Evolutionary conservation across 768 basidiomycete genomes (phyloP).

Genomic region (Psilocybe tampanensis): DNA sequence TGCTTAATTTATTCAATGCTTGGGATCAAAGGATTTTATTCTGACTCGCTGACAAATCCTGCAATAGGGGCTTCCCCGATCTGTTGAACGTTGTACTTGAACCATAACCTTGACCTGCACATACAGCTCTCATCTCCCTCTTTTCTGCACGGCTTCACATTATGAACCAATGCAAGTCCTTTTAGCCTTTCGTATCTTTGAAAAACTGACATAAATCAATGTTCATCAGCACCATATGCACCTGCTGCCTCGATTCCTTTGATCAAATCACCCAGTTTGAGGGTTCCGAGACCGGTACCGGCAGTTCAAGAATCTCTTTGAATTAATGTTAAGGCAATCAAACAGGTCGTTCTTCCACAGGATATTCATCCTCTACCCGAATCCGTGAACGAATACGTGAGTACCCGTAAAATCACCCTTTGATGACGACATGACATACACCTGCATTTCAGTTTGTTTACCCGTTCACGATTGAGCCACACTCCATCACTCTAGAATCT

Average conservation of each 20-base stretch:
- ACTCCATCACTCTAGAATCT: conserved; percentile 76
- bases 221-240: conserved; percentile 67
- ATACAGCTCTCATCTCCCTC: too few relatives aligned
- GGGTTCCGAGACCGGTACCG: conserved; percentile 78
- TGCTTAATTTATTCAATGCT: too few relatives aligned
- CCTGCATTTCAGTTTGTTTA: conserved; percentile 99
- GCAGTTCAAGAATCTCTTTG: not conserved
- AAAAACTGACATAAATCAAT: not conserved
- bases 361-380: conserved; percentile 96
- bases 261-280: conserved; percentile 90
- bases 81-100: too few relatives aligned
- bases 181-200: not conserved
- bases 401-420: conserved; percentile 8
- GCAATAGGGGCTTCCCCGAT: too few relatives aligned
- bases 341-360: conserved; percentile 79
- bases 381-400: conserved; percentile 85
- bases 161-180: conserved; percentile 14
- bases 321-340: not conserved
- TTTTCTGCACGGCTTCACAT: too few relatives aligned
- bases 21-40: too few relatives aligned
- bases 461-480: conserved; percentile 91
- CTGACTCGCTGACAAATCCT: too few relatives aligned
- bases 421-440: not conserved
- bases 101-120: too few relatives aligned
- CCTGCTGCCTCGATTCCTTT: conserved; percentile 78